phyloP scores from a whole-genome alignment of 805 yeast genomes.

The Lipomyces yamadae region DNA sequence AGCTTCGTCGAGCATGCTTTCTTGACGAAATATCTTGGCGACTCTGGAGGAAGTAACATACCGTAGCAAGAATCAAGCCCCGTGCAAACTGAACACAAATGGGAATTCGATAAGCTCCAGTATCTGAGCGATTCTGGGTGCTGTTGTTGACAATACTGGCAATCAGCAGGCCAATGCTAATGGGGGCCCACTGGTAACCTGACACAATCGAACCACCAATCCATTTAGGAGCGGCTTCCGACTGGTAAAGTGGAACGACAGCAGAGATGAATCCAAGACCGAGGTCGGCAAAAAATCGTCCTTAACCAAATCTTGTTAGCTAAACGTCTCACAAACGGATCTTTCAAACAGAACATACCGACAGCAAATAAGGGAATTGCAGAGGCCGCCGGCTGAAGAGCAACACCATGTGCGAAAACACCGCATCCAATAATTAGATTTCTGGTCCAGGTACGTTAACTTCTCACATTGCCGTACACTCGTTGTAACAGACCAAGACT shows the following conservation, averaged over 20 bases:
- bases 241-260: conserved; percentile 76
- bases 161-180: conserved; percentile 71
- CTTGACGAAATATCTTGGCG: conserved; percentile 72
- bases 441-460: not conserved
- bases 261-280: conserved; percentile 82
- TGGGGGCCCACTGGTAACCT: conserved; percentile 72
- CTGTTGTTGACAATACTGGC: conserved; percentile 53
- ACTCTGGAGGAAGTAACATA: conserved; percentile 62
- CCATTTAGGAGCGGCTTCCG: conserved; percentile 78
- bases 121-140: conserved; percentile 55
- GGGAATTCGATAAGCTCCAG: conserved; percentile 84
- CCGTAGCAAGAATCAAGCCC: conserved; percentile 58
- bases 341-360: conserved; percentile 49
- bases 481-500: not conserved
- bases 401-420: conserved; percentile 71
- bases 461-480: not conserved
- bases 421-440: conserved; percentile 53
- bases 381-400: conserved; percentile 65
- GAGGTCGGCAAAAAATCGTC: conserved; percentile 70
- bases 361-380: conserved; percentile 60
- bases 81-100: conserved; percentile 70
- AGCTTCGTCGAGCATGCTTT: conserved; percentile 62
- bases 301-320: conserved; percentile 43
- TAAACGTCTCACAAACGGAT: not conserved
- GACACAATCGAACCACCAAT: conserved; percentile 79